These are phyloP conservation scores for Paramecium primaurelia DNA, from an alignment of 73 alveolate genomes.

Conservation along the genomic window DNA sequence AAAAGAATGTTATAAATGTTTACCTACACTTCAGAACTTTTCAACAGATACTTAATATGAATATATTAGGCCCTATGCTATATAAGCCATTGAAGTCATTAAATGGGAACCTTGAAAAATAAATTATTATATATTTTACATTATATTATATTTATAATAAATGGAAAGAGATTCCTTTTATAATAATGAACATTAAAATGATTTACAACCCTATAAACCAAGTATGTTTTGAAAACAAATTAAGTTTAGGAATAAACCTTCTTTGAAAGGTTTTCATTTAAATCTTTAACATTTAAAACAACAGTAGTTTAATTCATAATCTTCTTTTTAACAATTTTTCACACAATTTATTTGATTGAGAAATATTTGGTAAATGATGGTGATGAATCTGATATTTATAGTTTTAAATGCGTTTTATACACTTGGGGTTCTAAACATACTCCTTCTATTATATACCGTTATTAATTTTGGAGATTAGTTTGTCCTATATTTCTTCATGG, in stretches of 20 bases:
- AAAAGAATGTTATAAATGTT: conserved; percentile 44
- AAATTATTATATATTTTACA: background rate
- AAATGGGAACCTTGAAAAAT: conserved; percentile 52
- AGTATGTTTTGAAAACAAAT: background rate
- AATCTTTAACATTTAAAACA: background rate
- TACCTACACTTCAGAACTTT: background rate
- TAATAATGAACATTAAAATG: background rate
- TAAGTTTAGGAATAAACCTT: background rate
- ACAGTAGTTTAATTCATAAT: background rate
- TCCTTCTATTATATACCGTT: conserved; percentile 43
- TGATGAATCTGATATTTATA: conserved; percentile 1
- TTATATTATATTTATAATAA: background rate
- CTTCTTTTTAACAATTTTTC: conserved; percentile 19
- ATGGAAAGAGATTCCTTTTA: background rate
- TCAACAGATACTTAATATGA: conserved; percentile 44
- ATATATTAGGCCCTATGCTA: conserved; percentile 46
- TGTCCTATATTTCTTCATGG: conserved; percentile 76
- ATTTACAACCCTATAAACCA: background rate
- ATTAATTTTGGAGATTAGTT: conserved; percentile 66
- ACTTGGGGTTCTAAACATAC: conserved; percentile 47
- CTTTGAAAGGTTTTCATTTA: background rate
- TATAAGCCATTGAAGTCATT: conserved; percentile 43
- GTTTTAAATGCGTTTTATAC: conserved; percentile 15
- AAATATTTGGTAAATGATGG: background rate
- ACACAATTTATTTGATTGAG: background rate